A percentile compares a stretch with the other conserved stretches of the same genome.
These are phyloP conservation scores for Neurospora sp. DNA, from an alignment of 495 filamentous ascomycete species.

Conservation along the genomic window DNA sequence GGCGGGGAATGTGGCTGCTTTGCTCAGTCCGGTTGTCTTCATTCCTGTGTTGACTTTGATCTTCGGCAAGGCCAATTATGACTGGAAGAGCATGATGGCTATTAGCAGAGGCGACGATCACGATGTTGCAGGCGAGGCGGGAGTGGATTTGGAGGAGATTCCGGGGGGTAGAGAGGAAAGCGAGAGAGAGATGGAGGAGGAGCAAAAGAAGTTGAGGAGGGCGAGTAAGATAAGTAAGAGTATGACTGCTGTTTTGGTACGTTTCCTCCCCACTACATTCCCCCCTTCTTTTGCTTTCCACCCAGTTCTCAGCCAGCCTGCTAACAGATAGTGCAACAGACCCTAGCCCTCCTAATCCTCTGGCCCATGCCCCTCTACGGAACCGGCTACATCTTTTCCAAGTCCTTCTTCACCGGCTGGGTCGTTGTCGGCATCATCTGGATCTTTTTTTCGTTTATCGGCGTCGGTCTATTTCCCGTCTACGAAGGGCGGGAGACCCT, in stretches of 20 bases:
- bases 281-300: no score
- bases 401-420: slow-evolving; percentile 90
- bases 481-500: slow-evolving; percentile 71
- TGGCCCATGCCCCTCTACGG: slow-evolving; percentile 98
- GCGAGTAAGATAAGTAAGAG: slow-evolving; percentile 54
- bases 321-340: slow-evolving; percentile 20
- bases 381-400: slow-evolving; percentile 74
- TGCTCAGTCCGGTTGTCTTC: slow-evolving; percentile 71
- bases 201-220: slow-evolving; percentile 57
- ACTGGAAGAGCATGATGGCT: slow-evolving; percentile 76
- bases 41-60: slow-evolving; percentile 67
- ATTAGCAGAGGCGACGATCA: slow-evolving; percentile 80
- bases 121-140: slow-evolving; percentile 56
- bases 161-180: slow-evolving; percentile 42
- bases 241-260: slow-evolving; percentile 56
- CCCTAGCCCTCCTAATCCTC: slow-evolving; percentile 66
- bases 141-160: slow-evolving; percentile 62
- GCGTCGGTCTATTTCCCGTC: slow-evolving; percentile 73
- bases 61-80: slow-evolving; percentile 72
- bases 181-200: slow-evolving; percentile 37
- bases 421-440: slow-evolving; percentile 76
- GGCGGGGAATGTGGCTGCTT: slow-evolving; percentile 68
- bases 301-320: no score
- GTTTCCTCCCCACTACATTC: neutral
- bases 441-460: slow-evolving; percentile 65